Evolutionary conservation across 1,139 yeast species (phyloP), one percentile per base, ranked within the genome.

Genomic region (Geotrichum phurueaensis): DNA sequence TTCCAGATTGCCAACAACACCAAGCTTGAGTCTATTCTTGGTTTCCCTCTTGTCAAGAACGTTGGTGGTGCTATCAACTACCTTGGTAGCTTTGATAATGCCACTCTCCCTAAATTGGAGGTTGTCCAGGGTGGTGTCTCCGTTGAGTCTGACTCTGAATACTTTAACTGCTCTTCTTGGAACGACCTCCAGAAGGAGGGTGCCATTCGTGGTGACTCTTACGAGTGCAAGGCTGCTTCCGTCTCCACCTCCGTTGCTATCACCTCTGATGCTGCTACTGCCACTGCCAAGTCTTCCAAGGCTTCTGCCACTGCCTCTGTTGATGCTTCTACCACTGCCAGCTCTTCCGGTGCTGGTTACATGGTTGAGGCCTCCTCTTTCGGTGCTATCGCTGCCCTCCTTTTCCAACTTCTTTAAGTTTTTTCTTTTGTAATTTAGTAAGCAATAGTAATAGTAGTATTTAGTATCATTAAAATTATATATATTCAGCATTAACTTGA

Each of bases 71-170:
- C 98, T 70, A 84, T 94, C 70, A 81, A 81, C 75, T 79, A 91
- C 67, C 77, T 76, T 68, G 99, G 99, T 81, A 78, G 83, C 75
- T 90, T 92, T 78, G 80, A 84, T 75, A 82, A 86, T 72, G 94
- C 96, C 74, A 78, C 89, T 66, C 82, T 94, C 75, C 84, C 85
- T 68, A 72, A 83, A 52, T 84, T 94, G 75, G 79, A 77, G 69
- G 83, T 86, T 71, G 96, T 94, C 72, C 83, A 84, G 75, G 99
- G 99, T 83, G 97, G 96, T 76, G 95, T 92, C 79, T 79, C 79
- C 72, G 81, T 94, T 74, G 86, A 86, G 74, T 83, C 96, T 63
- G 73, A 76, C 63, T 79, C 84, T 67, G 87, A 88, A 74, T 85
- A 86, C 71, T 85, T 90, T 78, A 83, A 89, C 78, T 94, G 98